These are phyloP conservation scores for Porphyrellus cyaneotinctus DNA, from an alignment of 768 basidiomycete genomes.

Conservation along the genomic window DNA sequence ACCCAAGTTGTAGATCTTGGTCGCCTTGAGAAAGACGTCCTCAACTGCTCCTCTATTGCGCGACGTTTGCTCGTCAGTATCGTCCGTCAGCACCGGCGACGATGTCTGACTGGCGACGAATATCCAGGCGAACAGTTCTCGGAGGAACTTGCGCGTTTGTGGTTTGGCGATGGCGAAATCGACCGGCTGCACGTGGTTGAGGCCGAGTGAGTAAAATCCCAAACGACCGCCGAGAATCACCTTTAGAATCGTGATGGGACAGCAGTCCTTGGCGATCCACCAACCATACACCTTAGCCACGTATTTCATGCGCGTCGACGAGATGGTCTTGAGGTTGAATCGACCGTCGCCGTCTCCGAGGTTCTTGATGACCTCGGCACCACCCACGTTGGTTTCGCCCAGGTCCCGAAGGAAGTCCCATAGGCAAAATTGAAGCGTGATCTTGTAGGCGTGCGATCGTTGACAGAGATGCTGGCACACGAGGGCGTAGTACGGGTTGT, in stretches of 20 bases:
- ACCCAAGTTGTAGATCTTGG: conserved; percentile 59
- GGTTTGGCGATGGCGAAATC: conserved; percentile 77
- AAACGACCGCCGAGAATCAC: conserved; percentile 37
- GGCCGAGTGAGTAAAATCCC: not conserved
- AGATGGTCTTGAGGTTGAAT: conserved; percentile 49
- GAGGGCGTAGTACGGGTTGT: conserved; percentile 95
- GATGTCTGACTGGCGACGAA: conserved; percentile 72
- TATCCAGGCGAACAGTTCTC: conserved; percentile 61
- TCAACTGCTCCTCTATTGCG: conserved; percentile 63
- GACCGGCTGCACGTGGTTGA: conserved; percentile 55
- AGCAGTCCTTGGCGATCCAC: conserved; percentile 85
- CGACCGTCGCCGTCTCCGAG: conserved; percentile 41
- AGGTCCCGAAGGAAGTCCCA: conserved; percentile 97
- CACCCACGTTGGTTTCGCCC: conserved; percentile 80
- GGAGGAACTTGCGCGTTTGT: conserved; percentile 61
- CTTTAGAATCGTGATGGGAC: conserved; percentile 77
- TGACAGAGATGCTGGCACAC: conserved; percentile 81
- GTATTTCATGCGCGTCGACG: conserved; percentile 58
- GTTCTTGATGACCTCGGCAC: conserved; percentile 70
- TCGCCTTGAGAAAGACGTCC: conserved; percentile 74
- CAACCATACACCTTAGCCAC: conserved; percentile 85
- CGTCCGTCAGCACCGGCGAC: conserved; percentile 54
- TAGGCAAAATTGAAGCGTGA: conserved; percentile 90
- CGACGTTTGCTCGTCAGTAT: conserved; percentile 35
- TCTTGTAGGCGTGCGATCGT: conserved; percentile 76